phyloP scores from a whole-genome alignment of 495 filamentous ascomycete genomes.

The Immersiella caudata region DNA sequence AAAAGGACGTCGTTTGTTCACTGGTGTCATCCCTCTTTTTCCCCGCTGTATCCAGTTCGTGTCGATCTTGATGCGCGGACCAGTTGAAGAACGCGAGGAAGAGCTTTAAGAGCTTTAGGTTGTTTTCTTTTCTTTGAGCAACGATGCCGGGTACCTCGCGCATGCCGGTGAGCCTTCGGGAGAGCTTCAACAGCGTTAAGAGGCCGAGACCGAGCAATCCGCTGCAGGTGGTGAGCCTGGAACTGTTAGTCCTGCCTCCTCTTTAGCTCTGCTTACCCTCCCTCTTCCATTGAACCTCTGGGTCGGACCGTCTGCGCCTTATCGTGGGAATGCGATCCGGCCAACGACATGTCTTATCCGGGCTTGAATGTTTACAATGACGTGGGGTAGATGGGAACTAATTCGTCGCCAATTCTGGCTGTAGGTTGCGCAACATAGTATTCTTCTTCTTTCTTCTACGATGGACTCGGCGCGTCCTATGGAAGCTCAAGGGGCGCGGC shows the following conservation, averaged over 20 bases:
- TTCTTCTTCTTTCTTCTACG: conserved; percentile 89
- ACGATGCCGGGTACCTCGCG: conserved; percentile 66
- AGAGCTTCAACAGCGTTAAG: conserved; percentile 60
- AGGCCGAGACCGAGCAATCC: conserved; percentile 58
- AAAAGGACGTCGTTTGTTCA: background rate
- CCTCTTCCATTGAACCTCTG: background rate
- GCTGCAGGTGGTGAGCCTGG: conserved; percentile 69
- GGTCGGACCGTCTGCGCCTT: background rate
- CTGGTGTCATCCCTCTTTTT: background rate
- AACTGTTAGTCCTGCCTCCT: conserved; percentile 65
- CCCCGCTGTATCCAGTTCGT: background rate
- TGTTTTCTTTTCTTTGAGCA: conserved; percentile 10
- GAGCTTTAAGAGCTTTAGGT: background rate
- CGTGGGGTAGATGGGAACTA: background rate
- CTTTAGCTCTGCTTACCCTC: background rate
- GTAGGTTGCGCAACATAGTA: conserved; percentile 80
- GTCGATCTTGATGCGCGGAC: background rate
- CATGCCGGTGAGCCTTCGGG: conserved; percentile 67
- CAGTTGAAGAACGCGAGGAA: background rate
- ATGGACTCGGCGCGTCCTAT: conserved; percentile 77
- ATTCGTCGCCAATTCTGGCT: conserved; percentile 4
- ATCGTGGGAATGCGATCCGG: background rate
- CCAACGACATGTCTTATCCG: background rate
- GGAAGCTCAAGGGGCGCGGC: conserved; percentile 87
- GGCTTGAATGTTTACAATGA: no score